Evolutionary conservation across 495 filamentous ascomycete genomes (phyloP), one percentile per base, ranked within the genome.

Genomic region (Penicillium daleae): DNA sequence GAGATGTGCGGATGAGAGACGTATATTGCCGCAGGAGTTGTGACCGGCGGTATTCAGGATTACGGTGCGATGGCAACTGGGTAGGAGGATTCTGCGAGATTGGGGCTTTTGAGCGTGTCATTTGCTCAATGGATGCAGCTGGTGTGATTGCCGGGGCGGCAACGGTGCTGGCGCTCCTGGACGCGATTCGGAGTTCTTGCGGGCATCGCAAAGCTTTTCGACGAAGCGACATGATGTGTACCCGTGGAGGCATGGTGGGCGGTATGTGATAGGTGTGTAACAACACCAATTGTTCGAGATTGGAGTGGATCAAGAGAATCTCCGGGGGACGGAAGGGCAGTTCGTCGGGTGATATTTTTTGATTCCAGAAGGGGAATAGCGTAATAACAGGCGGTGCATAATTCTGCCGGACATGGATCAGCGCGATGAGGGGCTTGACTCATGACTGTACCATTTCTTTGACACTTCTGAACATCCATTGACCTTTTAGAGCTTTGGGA

Each of bases 11-110:
- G 62, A 99, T 86, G 62, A 97, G 83, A 8, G 96, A 96, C 60
- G 93, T 94, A 80, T 99, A 99, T 75, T 90, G 86, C 52, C 95
- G 88, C 65, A 96, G 89, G 48, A 99, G 88, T 75, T 98, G 94
- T n/a, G 94, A 89, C 80, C 97, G 96, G 64, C 95, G 91, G 71
- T 88, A 85, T 66, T 96, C 89, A 40, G 94, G 86, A 32, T 87
- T 89, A 66, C 92, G 89, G 75, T 95, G 87, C 33, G 92, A 97
- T 10, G 93, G 93, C 2, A 93, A 93, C 76, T 96, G 93, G 1
- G 87, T 90, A 6, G 85, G 82, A 29, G 91, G 88, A 63, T 78
- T 85, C 64, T 78, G 76, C 22, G 77, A 68, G n/a, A 86, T 79
- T 29, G 84, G 81, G 8, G 74, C 84, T 66, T 74, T 76, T 66